A percentile compares a stretch with the other conserved stretches of the same genome.
These are phyloP conservation scores for Garcileccinum viscosum DNA, from an alignment of 1,284 basidiomycete genomes.

Conservation along the genomic window DNA sequence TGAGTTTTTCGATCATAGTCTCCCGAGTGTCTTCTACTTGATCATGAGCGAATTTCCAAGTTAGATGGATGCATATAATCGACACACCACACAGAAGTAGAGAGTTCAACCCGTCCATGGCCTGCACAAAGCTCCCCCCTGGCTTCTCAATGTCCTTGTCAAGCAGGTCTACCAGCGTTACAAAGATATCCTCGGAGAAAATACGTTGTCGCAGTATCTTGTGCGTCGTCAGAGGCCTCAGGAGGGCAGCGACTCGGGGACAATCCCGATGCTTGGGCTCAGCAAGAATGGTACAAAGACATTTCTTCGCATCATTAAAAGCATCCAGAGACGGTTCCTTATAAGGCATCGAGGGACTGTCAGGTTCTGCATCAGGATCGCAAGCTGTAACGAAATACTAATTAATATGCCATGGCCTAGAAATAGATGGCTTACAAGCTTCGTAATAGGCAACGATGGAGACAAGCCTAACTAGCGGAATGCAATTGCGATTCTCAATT, in stretches of 20 bases:
- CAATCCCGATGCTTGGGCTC: constrained; percentile 21
- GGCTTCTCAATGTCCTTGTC: constrained; percentile 15
- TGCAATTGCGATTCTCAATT: constrained; percentile 12
- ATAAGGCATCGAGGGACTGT: not conserved
- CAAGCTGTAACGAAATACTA: constrained; percentile 10
- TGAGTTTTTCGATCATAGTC: constrained; percentile 18
- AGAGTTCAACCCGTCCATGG: constrained; percentile 31
- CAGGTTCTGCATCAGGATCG: not conserved
- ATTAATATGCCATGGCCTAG: not conserved
- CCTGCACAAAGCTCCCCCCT: constrained; percentile 22
- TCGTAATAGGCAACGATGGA: constrained; percentile 35
- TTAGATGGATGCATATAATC: not conserved
- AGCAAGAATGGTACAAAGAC: constrained; percentile 18
- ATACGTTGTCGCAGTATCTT: constrained; percentile 17
- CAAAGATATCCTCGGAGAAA: constrained; percentile 21
- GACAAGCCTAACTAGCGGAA: constrained; percentile 28
- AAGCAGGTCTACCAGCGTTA: constrained; percentile 21
- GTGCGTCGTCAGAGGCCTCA: constrained; percentile 28
- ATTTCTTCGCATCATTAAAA: constrained; percentile 15
- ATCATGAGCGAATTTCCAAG: not conserved
- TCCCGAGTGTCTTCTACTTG: constrained; percentile 16
- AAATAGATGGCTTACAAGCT: constrained; percentile 19
- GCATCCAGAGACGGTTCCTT: not conserved
- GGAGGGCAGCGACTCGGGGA: constrained; percentile 31
- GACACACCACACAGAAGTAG: constrained; percentile 18